phyloP scores from a whole-genome alignment of 306 rosid genomes.

The Heteromeles arbutifolia region DNA sequence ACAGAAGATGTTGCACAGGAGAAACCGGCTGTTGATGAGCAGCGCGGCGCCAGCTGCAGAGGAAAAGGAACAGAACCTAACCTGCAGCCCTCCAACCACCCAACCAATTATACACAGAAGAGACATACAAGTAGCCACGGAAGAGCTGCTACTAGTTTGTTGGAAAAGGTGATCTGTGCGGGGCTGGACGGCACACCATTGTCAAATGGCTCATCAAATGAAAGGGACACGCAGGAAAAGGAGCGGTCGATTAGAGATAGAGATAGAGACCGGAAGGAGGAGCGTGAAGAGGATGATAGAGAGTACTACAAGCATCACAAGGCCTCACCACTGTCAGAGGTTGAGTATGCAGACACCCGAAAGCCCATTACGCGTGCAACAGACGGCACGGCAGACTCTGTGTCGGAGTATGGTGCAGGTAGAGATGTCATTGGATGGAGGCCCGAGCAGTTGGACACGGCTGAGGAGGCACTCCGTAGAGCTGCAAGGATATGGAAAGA shows the following conservation, averaged over 20 bases:
- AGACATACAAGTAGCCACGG: conserved; percentile 19
- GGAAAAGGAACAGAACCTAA: conserved; percentile 15
- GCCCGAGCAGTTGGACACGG: conserved; percentile 80
- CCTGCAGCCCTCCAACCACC: conserved; percentile 31
- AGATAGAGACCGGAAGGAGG: neutral
- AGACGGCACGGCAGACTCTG: conserved; percentile 31
- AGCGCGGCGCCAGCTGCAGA: neutral
- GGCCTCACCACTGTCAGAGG: conserved; percentile 73
- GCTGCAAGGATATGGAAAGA: conserved; percentile 56
- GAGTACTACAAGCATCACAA: conserved; percentile 53
- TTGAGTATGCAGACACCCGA: conserved; percentile 54
- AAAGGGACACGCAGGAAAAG: conserved; percentile 2
- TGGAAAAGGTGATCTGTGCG: conserved; percentile 43
- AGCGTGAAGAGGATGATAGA: conserved; percentile 21
- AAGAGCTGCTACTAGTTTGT: neutral
- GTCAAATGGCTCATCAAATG: conserved; percentile 11
- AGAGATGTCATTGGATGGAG: conserved; percentile 47
- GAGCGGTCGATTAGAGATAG: neutral
- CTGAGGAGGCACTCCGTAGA: conserved; percentile 62
- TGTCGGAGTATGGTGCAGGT: conserved; percentile 2
- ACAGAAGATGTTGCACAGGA: conserved; percentile 1
- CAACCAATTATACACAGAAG: conserved; percentile 40
- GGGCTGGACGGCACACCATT: conserved; percentile 60
- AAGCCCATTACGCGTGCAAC: conserved; percentile 47
- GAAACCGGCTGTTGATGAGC: neutral